phyloP scores from a whole-genome alignment of 1,139 yeast genomes.

The Kodamaea fungicola region DNA sequence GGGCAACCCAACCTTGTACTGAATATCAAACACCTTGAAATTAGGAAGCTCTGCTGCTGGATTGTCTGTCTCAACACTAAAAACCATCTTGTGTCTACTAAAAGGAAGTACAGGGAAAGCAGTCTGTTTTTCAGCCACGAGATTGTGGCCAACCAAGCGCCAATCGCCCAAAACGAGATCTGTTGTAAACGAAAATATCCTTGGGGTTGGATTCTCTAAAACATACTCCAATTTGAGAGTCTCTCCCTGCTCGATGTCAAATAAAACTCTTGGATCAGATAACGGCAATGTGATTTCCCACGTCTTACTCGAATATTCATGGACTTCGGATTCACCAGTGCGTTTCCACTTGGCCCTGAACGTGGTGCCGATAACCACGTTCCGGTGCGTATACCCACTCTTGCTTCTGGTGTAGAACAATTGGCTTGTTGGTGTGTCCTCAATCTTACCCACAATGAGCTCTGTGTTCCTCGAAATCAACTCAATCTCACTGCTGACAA shows the following conservation, averaged over 20 bases:
- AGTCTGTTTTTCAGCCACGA: slow-evolving; percentile 25
- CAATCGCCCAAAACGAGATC: slow-evolving; percentile 29
- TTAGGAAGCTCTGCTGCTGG: slow-evolving; percentile 43
- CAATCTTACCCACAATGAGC: slow-evolving; percentile 16
- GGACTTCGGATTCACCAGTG: slow-evolving; percentile 13
- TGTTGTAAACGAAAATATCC: slow-evolving; percentile 62
- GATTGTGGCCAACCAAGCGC: slow-evolving; percentile 27
- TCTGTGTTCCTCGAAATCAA: slow-evolving; percentile 32
- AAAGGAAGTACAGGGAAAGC: slow-evolving; percentile 61
- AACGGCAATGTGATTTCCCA: slow-evolving; percentile 58
- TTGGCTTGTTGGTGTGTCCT: slow-evolving; percentile 16
- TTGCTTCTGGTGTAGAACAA: slow-evolving; percentile 36
- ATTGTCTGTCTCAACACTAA: slow-evolving; percentile 18
- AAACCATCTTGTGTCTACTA: slow-evolving; percentile 44
- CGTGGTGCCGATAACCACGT: slow-evolving; percentile 27
- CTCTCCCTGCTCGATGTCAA: slow-evolving; percentile 24
- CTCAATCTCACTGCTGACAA: slow-evolving; percentile 19
- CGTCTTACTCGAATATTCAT: slow-evolving; percentile 28
- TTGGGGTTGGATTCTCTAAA: slow-evolving; percentile 72
- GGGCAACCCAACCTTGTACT: slow-evolving; percentile 63
- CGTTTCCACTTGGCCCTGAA: slow-evolving; percentile 37
- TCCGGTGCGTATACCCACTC: slow-evolving; percentile 40
- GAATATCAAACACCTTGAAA: slow-evolving; percentile 59
- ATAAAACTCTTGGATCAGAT: slow-evolving; percentile 66
- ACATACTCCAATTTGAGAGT: slow-evolving; percentile 30